Conservation (phyloP, 202 grass and related monocot genomes). For the Setaria italica region DNA sequence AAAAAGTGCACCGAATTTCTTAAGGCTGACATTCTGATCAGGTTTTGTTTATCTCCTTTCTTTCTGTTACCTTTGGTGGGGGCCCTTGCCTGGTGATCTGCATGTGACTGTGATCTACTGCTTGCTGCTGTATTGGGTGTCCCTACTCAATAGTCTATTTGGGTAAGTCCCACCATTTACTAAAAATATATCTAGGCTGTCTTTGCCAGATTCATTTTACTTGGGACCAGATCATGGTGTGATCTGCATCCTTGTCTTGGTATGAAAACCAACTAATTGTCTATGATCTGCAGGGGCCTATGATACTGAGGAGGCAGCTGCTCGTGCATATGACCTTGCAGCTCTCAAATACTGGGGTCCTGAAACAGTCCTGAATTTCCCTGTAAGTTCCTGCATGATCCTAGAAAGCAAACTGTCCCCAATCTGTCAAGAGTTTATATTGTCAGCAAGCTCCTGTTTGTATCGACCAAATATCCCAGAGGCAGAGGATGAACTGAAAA, state of each 20-base stretch:
- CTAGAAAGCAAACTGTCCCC: background rate
- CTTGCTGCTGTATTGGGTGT: constrained; percentile 39
- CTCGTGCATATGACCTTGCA: constrained; percentile 78
- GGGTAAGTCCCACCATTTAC: constrained; percentile 71
- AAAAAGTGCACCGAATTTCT: constrained; percentile 56
- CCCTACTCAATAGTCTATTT: constrained; percentile 79
- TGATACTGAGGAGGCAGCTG: constrained; percentile 84
- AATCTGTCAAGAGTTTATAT: background rate
- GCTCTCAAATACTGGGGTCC: constrained; percentile 93
- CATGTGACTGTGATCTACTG: constrained; percentile 75
- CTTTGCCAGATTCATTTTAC: constrained; percentile 51
- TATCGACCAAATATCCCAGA: background rate
- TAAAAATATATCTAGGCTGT: constrained; percentile 23
- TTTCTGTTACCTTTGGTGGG: constrained; percentile 46
- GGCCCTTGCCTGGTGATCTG: constrained; percentile 75
- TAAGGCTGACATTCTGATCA: constrained; percentile 89
- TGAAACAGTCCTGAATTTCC: constrained; percentile 82
- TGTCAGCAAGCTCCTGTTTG: background rate
- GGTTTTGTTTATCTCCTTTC: constrained; percentile 33
- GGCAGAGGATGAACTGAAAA: no score
- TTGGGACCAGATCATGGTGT: background rate
- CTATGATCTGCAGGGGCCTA: constrained; percentile 70
- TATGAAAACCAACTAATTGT: background rate
- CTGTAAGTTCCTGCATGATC: constrained; percentile 50
- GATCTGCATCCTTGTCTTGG: constrained; percentile 29